Evolutionary conservation across 2,329 filamentous ascomycete species (phyloP).

Genomic region (Botrytis elliptica): DNA sequence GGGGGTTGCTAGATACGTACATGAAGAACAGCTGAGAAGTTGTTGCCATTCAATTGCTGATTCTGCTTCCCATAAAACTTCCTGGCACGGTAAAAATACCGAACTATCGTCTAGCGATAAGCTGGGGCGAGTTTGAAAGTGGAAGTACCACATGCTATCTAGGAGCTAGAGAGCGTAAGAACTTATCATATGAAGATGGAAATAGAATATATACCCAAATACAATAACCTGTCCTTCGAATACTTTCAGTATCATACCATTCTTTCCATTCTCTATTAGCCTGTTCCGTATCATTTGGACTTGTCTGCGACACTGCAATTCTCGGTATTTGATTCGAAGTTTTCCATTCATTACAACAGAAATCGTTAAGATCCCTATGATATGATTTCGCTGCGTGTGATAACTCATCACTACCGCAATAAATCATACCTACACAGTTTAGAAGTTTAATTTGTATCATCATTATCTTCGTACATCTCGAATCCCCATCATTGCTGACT

Average conservation of each 20-base stretch:
- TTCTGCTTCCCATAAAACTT: not conserved
- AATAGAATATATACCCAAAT: constrained; percentile 43
- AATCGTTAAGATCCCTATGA: not conserved
- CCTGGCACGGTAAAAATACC: not conserved
- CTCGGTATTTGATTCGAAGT: not conserved
- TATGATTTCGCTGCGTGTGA: not conserved
- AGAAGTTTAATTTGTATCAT: constrained; percentile 3
- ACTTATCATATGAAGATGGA: not conserved
- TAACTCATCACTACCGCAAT: not conserved
- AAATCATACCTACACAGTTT: constrained; percentile 2
- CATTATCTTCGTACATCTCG: not conserved
- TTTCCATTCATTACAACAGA: constrained; percentile 4
- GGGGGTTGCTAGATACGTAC: not conserved
- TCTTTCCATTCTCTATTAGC: constrained; percentile 37
- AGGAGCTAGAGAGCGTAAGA: not conserved
- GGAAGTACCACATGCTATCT: constrained; percentile 6
- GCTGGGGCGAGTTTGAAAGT: not conserved
- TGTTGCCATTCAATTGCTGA: constrained; percentile 2
- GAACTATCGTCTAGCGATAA: not conserved
- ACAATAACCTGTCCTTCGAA: constrained; percentile 43
- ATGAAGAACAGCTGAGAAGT: constrained; percentile 4
- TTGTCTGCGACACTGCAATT: not conserved
- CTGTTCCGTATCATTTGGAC: not conserved
- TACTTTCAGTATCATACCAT: constrained; percentile 43
- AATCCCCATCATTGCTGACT: not conserved